phyloP scores from a whole-genome alignment of 228 moss, liverwort and hornwort genomes.

The Sphagnum fallax region DNA sequence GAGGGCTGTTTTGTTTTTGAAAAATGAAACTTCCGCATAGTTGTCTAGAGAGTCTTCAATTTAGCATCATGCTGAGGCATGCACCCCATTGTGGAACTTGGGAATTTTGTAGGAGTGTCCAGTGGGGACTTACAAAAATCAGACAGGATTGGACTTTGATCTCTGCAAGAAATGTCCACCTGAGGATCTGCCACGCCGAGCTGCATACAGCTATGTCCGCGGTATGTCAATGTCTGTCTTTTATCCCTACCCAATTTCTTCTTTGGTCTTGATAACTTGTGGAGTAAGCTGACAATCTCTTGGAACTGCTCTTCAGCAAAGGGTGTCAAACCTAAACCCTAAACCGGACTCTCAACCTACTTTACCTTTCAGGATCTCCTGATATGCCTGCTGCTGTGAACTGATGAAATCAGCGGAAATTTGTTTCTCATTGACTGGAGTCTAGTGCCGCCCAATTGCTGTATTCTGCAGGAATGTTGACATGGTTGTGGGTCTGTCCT shows the following conservation, averaged over 20 bases:
- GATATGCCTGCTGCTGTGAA: neutral
- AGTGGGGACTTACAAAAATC: conserved; percentile 86
- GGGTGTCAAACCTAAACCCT: too few relatives aligned
- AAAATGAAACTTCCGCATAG: too few relatives aligned
- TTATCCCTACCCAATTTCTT: neutral
- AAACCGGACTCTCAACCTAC: too few relatives aligned
- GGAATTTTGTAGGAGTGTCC: conserved; percentile 73
- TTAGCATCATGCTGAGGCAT: neutral
- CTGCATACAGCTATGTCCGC: conserved; percentile 67
- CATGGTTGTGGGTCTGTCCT: neutral
- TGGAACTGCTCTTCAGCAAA: too few relatives aligned
- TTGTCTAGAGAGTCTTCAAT: neutral
- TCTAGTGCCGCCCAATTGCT: neutral
- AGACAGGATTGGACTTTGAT: conserved; percentile 54
- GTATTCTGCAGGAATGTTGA: conserved; percentile 29
- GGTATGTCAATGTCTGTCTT: conserved; percentile 30
- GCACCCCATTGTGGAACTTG: neutral
- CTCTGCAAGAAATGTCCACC: conserved; percentile 72
- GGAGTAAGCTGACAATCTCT: too few relatives aligned
- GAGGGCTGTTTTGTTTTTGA: too few relatives aligned
- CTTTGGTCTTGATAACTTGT: too few relatives aligned
- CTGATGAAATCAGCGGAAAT: neutral
- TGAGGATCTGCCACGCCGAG: conserved; percentile 69
- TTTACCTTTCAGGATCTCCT: too few relatives aligned
- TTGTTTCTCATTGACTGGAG: neutral